phyloP scores from a whole-genome alignment of 2,329 filamentous ascomycete genomes.

The Fusarium bactridioides region DNA sequence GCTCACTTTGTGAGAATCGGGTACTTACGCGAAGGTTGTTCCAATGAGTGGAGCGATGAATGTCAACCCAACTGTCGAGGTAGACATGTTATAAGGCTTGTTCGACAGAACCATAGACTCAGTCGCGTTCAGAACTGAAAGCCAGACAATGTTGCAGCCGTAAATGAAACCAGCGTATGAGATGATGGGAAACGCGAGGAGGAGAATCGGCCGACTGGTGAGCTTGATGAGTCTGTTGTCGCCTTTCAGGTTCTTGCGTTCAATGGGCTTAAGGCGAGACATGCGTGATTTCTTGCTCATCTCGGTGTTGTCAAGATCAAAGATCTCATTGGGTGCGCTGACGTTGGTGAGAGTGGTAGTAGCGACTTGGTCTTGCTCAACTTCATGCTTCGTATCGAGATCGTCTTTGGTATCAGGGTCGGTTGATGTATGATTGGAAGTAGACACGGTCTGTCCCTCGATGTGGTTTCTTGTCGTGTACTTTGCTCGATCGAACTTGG shows the following conservation, averaged over 20 bases:
- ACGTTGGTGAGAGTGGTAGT: background rate
- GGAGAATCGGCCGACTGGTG: background rate
- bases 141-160: background rate
- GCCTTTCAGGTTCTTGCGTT: background rate
- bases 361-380: background rate
- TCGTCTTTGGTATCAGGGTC: background rate
- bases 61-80: background rate
- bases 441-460: background rate
- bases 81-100: background rate
- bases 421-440: fast-evolving
- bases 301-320: background rate
- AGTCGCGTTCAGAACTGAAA: background rate
- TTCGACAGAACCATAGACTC: background rate
- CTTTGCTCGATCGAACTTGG: background rate
- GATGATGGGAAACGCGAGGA: background rate
- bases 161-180: background rate
- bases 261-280: background rate
- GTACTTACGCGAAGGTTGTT: background rate
- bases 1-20: too few species aligned
- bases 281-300: background rate
- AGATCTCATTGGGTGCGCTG: background rate
- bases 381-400: background rate
- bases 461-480: background rate
- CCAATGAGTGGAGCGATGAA: background rate
- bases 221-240: background rate